Evolutionary conservation across 306 rosid genomes (phyloP).

Genomic region (Rubus parviflorus): DNA sequence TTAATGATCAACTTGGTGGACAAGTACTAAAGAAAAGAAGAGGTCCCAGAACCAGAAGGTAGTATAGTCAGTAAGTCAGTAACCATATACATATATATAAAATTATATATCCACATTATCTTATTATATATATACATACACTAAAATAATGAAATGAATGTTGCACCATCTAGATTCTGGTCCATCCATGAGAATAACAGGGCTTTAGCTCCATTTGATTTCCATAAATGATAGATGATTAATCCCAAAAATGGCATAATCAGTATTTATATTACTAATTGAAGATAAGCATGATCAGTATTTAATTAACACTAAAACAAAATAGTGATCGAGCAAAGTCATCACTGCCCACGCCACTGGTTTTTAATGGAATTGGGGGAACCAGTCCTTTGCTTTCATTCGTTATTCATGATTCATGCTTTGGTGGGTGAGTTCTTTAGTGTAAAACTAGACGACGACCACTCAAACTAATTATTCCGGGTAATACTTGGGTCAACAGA

Average conservation of each 20-base stretch:
- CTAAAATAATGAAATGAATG: not conserved
- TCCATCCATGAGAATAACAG: not conserved
- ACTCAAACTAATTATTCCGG: not conserved
- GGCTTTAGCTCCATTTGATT: not conserved
- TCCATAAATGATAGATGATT: not conserved
- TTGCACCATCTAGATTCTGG: not conserved
- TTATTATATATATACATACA: too few species aligned
- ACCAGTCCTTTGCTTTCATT: not conserved
- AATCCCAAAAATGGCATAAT: not conserved
- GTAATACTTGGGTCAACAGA: not conserved
- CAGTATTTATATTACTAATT: not conserved
- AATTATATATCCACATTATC: too few species aligned
- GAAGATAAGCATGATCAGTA: not conserved
- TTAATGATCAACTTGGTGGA: not conserved
- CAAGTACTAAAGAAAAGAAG: not conserved
- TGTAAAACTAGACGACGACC: not conserved
- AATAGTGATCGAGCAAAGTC: not conserved
- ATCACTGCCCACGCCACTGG: conserved; percentile 1
- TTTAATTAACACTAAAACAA: not conserved
- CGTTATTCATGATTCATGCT: not conserved
- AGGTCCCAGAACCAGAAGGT: not conserved
- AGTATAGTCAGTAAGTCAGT: too few species aligned
- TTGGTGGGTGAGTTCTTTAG: not conserved
- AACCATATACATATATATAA: too few species aligned
- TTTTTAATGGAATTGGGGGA: not conserved